These are phyloP conservation scores for Lycium ferocissimum DNA, from an alignment of 257 asterid species.

Conservation along the genomic window DNA sequence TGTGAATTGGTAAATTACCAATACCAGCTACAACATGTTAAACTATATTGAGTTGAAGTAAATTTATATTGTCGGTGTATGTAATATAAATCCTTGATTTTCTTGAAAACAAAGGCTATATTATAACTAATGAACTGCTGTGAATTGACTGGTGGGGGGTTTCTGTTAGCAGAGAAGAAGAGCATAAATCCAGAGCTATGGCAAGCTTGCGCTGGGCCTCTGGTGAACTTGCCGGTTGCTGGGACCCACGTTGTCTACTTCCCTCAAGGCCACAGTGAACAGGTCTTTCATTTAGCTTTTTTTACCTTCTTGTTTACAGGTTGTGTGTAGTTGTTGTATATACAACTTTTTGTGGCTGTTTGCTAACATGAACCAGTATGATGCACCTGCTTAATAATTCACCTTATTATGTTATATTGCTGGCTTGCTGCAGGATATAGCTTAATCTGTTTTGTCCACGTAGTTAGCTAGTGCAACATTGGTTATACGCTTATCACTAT, in stretches of 20 bases:
- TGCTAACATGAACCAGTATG: slow-evolving; percentile 55
- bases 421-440: slow-evolving; percentile 17
- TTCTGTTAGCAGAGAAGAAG: slow-evolving; percentile 65
- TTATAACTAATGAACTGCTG: slow-evolving; percentile 12
- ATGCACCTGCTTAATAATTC: slow-evolving; percentile 35
- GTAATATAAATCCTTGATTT: background rate
- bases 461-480: background rate
- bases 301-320: background rate
- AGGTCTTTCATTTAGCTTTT: slow-evolving; percentile 48
- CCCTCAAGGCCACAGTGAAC: slow-evolving; percentile 96
- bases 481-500: background rate
- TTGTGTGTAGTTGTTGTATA: slow-evolving; percentile 14
- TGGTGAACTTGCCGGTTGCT: slow-evolving; percentile 85
- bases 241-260: slow-evolving; percentile 97
- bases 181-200: slow-evolving; percentile 80
- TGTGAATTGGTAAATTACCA: background rate
- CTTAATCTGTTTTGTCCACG: background rate
- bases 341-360: background rate
- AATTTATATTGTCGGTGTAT: background rate
- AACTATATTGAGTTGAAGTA: slow-evolving; percentile 9
- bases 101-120: background rate
- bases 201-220: slow-evolving; percentile 98
- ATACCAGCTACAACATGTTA: background rate
- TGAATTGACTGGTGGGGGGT: background rate
- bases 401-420: slow-evolving; percentile 40